Base-by-base conservation (phyloP, 768 basidiomycete genomes). In the Podaxis sp. region DNA sequence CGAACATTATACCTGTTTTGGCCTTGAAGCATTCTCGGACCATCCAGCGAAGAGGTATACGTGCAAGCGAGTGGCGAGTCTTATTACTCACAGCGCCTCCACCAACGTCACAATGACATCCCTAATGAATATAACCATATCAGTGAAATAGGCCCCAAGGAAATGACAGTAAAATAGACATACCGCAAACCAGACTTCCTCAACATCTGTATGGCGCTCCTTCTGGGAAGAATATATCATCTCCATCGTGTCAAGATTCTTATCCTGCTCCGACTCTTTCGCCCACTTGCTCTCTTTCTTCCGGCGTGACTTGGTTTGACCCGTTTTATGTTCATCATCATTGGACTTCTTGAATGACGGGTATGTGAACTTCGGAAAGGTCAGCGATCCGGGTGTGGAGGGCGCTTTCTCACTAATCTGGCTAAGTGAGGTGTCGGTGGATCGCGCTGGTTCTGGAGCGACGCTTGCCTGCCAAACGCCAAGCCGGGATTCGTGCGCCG, bases 141-240 rank as follows among this genome's bases (percentile, higher is more conserved):
- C 7, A 11, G 44, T 52, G 46, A 63, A 22, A 58, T 60, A 66
- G 22, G 2, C 17, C 30, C 33, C 2, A 19, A 38, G 39, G 17
- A 36, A 13, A 51, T 30, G n/a, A 13, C 38, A 28, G 17, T 39
- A 5, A 39, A 57, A 26, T 2, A 33, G 9, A 75, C 77, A 9
- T 68, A 77, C 86, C 0, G 85, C 75, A 69, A 89, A 89, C 87
- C 88, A 89, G 1, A 90, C 88, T 68, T 90, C 87, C 59, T 83
- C 77, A n/a, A 87, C 73, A 65, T 83, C 74, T 0, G 79, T 81
- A 3, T 22, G 52, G 39, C 56, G 44, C 19, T 58, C 61, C 7
- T 63, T 53, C 49, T 70, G 64, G 53, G 66, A 66, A 5, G 77
- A 72, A 54, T 76, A 76, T 49, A 71, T 69, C n/a, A 66, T 64